Base-by-base conservation (phyloP, 1,284 basidiomycete genomes). In the Uromyces viciae-fabae region DNA sequence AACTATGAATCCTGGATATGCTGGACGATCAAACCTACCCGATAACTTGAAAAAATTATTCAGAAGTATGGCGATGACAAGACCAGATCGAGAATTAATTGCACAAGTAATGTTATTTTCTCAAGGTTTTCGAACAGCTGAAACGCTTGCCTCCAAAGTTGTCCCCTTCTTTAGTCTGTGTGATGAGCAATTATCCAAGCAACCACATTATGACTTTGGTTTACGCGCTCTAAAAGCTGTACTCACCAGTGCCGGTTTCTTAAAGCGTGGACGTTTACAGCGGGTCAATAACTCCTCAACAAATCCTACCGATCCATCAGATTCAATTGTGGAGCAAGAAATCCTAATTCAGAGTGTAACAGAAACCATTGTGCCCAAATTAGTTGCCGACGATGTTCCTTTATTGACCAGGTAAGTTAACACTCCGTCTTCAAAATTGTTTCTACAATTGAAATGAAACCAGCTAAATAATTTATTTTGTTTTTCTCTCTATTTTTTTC, bases 31-130 rank as follows among this genome's bases (percentile, higher is more conserved):
- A 14, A 94, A 95, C 83, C 88, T 99, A 14, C 97, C 97, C 4
- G 96, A 97, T 83, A 99, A 99, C 86, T 88, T 99, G 85, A 99
- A 89, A 86, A 88, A 96, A 86, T 89, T 98, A 31, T 98, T 98
- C 90, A 89, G 95, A 84, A 95, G 93, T 82, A 98, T 99, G 92
- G 95, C 97, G 60, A 99, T 99, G 97, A 98, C 97, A 1, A 91
- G 94, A 75, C 97, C 97, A 38, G 97, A 99, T 86, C 92, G 95
- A 81, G 95, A 98, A 86, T 91, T 98, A 74, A 99, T 99, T 84
- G 97, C 97, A 1, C 97, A 99, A 87, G 98, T 99, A 84, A 94
- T 99, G 92, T 88, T 99, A 77, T 99, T 98, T 89, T 98, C 97
- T 19, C 97, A 99, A 88, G 98, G 98, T 83, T 99, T 99, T 90